A percentile compares a stretch with the other conserved stretches of the same genome.
Evolutionary conservation across 73 alveolate genomes (phyloP).

Genomic region (Paramecium tetraurelia): DNA sequence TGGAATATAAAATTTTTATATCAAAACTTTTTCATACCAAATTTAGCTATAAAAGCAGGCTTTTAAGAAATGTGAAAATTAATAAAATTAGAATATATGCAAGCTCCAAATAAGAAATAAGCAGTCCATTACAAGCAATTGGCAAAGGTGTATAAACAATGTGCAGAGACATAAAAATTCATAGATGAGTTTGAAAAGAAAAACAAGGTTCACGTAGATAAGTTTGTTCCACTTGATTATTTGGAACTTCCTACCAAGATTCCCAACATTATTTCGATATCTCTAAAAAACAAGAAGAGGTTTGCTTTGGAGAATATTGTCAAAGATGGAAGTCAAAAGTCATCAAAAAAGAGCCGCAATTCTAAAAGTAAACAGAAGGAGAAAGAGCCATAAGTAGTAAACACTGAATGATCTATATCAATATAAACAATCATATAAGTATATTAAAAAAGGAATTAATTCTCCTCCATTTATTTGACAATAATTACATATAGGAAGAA

Average conservation of each 20-base stretch:
- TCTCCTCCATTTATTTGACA: neutral
- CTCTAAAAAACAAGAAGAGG: neutral
- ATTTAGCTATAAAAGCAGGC: neutral
- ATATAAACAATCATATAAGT: neutral
- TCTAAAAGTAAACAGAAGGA: neutral
- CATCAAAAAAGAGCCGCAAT: neutral
- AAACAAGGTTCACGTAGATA: neutral
- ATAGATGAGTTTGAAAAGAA: neutral
- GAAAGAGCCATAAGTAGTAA: neutral
- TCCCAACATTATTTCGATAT: neutral
- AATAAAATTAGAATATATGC: neutral
- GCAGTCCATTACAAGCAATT: neutral
- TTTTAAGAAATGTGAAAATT: neutral
- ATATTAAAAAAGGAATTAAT: too few relatives aligned
- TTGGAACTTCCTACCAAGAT: neutral
- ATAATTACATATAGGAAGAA: neutral
- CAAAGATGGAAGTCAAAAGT: neutral
- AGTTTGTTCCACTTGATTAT: neutral
- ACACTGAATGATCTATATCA: neutral
- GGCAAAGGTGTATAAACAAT: neutral
- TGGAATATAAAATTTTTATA: neutral
- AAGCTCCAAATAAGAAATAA: neutral
- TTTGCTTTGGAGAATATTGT: neutral
- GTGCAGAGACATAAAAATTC: neutral
- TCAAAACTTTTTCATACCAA: neutral